These are phyloP conservation scores for Guillardia theta DNA, from an alignment of 78 protist species.

Conservation along the genomic window DNA sequence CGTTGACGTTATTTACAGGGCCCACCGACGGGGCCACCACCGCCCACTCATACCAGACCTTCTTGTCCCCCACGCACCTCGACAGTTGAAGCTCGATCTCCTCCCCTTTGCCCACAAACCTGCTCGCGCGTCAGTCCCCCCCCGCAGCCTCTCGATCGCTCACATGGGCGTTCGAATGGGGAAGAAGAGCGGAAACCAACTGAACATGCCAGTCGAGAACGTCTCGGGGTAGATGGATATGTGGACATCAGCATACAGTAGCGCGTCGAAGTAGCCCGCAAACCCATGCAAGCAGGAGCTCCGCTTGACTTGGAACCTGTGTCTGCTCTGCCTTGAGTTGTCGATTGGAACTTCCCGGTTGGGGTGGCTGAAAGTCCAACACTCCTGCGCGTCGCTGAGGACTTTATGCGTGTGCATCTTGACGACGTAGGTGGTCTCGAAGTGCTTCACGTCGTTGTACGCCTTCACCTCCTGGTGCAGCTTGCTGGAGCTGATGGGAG, in stretches of 20 bases:
- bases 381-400: slow-evolving; percentile 6
- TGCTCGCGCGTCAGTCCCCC: neutral
- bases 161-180: slow-evolving; percentile 72
- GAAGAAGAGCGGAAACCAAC: slow-evolving; percentile 95
- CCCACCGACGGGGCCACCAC: slow-evolving; percentile 54
- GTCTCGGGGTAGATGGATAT: slow-evolving; percentile 81
- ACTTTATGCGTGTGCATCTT: slow-evolving; percentile 52
- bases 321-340: neutral
- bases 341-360: slow-evolving; percentile 15
- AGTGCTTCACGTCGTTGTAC: slow-evolving; percentile 68
- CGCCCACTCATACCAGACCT: slow-evolving; percentile 95
- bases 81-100: neutral
- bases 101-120: neutral
- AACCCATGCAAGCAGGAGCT: slow-evolving; percentile 86
- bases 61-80: neutral
- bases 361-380: slow-evolving; percentile 31
- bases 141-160: neutral
- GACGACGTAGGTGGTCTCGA: slow-evolving; percentile 93
- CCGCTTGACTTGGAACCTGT: neutral
- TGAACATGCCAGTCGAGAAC: slow-evolving; percentile 85
- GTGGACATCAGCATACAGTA: slow-evolving; percentile 78
- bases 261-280: slow-evolving; percentile 91
- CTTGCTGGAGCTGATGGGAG: slow-evolving; percentile 49
- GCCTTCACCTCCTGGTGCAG: slow-evolving; percentile 52
- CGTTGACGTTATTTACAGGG: slow-evolving; percentile 86